Evolutionary conservation across 352 stramenopile genomes (phyloP).

Genomic region (Thalassiosira ordinaria): DNA sequence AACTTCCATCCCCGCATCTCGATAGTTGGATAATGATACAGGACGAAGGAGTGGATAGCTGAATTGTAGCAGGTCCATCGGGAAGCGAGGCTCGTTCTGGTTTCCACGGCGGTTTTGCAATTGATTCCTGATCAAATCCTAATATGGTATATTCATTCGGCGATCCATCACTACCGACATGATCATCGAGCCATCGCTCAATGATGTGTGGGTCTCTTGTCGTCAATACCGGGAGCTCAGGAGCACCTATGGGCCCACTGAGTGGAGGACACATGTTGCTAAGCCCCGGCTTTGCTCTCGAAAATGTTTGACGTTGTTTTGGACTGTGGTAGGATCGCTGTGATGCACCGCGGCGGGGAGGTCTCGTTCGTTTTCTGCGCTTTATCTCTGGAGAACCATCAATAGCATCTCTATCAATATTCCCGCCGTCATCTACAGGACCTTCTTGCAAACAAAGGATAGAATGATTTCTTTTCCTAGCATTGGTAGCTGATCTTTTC

Average conservation of each 20-base stretch:
- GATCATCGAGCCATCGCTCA: constrained; percentile 46
- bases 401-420: no score
- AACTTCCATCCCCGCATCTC: constrained; percentile 39
- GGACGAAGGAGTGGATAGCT: constrained; percentile 61
- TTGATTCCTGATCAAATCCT: constrained; percentile 55
- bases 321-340: neutral
- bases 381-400: neutral
- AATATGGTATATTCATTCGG: constrained; percentile 34
- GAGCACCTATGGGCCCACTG: constrained; percentile 36
- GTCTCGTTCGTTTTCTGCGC: constrained; percentile 7
- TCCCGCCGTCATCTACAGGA: neutral
- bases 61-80: constrained; percentile 65
- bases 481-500: neutral
- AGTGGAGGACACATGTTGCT: constrained; percentile 32
- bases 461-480: neutral
- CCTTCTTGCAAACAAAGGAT: neutral
- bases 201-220: constrained; percentile 50
- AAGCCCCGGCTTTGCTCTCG: constrained; percentile 11
- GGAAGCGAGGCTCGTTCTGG: constrained; percentile 48
- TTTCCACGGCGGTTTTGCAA: constrained; percentile 54
- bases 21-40: constrained; percentile 71
- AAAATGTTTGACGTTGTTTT: neutral
- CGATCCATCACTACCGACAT: no score
- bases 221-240: constrained; percentile 39
- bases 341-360: neutral